A percentile compares a stretch with the other conserved stretches of the same genome.
Evolutionary conservation across 2,329 filamentous ascomycete species (phyloP).

Genomic region (Aspergillus alliaceus): DNA sequence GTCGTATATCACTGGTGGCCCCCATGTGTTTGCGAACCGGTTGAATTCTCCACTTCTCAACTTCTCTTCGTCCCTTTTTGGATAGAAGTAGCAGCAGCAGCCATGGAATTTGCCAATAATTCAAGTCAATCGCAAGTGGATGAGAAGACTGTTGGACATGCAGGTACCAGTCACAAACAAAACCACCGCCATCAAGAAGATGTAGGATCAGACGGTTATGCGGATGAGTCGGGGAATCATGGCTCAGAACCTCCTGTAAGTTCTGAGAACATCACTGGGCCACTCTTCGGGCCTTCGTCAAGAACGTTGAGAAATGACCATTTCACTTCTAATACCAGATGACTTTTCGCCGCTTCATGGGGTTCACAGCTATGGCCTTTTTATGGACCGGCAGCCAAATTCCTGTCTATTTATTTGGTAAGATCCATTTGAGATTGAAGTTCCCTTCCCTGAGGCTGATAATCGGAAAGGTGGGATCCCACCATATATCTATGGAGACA

Average conservation of each 20-base stretch:
- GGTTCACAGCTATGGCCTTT: constrained; percentile 59
- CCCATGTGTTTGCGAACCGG: too few relatives aligned
- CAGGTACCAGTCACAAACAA: constrained; percentile 28
- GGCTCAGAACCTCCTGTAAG: constrained; percentile 49
- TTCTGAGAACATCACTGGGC: background rate
- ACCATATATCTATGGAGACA: constrained; percentile 58
- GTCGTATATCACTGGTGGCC: background rate
- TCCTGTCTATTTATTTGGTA: constrained; percentile 55
- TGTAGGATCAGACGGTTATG: constrained; percentile 46
- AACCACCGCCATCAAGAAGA: constrained; percentile 49
- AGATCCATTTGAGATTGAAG: constrained; percentile 17
- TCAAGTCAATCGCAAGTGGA: constrained; percentile 21
- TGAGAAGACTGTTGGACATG: constrained; percentile 29
- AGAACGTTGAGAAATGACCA: constrained; percentile 3
- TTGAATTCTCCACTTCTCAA: background rate
- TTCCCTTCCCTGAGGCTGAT: constrained; percentile 1
- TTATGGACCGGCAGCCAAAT: constrained; percentile 63
- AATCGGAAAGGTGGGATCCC: constrained; percentile 43
- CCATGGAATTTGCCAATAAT: constrained; percentile 19
- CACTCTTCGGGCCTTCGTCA: background rate
- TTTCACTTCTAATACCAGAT: constrained; percentile 39
- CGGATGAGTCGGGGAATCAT: constrained; percentile 39
- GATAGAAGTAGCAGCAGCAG: background rate
- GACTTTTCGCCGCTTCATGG: constrained; percentile 54
- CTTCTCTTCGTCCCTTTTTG: background rate